Conservation (phyloP, 345 rosid genomes). For the Raphanus sativus region DNA sequence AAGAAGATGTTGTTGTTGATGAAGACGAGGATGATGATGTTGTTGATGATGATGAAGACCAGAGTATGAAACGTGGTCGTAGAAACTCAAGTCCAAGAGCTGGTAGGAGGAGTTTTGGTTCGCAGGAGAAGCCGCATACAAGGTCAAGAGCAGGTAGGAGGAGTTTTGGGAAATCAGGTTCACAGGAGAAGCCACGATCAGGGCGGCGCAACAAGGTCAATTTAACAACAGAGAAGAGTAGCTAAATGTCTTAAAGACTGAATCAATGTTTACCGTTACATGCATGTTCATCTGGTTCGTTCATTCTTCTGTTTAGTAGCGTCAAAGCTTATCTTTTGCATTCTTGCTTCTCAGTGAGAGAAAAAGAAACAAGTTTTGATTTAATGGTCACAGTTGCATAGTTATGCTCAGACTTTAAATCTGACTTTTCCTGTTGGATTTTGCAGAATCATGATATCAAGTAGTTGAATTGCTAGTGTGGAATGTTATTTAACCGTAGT, state of each 20-base stretch:
- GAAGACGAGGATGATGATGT: conserved; percentile 36
- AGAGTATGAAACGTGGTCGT: conserved; percentile 25
- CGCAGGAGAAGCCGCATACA: conserved; percentile 30
- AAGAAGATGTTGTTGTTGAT: conserved; percentile 28
- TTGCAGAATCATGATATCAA: not conserved
- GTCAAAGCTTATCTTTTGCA: not conserved
- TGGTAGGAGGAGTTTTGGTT: conserved; percentile 30
- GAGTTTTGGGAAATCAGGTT: conserved; percentile 21
- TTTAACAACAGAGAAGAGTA: conserved; percentile 31
- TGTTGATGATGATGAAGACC: conserved; percentile 26
- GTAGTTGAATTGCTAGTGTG: conserved; percentile 1
- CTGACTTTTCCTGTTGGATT: not conserved
- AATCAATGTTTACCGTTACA: conserved; percentile 1
- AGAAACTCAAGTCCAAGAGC: conserved; percentile 26
- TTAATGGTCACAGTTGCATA: not conserved
- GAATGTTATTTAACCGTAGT: not conserved
- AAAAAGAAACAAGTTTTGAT: not conserved
- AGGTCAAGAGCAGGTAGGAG: conserved; percentile 27
- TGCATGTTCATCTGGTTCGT: conserved; percentile 17
- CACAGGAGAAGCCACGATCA: conserved; percentile 31
- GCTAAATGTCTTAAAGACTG: conserved; percentile 15
- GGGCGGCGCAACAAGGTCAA: conserved; percentile 33
- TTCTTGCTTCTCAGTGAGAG: not conserved
- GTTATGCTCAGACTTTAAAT: conserved; percentile 3
- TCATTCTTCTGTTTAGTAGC: conserved; percentile 15